Conservation (phyloP, 345 rosid species). For the Syzygium grande region DNA sequence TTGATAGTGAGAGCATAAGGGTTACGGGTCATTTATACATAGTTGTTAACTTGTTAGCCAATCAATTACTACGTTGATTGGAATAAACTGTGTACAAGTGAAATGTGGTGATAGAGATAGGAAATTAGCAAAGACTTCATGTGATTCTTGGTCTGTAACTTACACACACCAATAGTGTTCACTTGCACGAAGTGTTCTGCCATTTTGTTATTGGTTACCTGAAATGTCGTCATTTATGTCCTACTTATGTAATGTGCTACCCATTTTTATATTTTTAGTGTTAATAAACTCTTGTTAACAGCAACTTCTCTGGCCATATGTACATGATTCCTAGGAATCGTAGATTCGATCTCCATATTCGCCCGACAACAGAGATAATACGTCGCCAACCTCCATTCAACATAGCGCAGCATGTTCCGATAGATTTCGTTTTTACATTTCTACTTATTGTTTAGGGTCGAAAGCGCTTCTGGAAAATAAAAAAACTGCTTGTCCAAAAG, state of each 20-base stretch:
- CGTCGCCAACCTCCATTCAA: neutral
- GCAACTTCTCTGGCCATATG: neutral
- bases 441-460: fast-evolving
- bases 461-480: neutral
- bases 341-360: neutral
- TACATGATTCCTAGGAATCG: neutral
- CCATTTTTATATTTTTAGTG: neutral
- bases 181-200: neutral
- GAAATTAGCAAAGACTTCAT: neutral
- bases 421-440: neutral
- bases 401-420: neutral
- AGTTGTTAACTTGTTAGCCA: neutral
- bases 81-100: neutral
- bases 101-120: neutral
- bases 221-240: neutral
- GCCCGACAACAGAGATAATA: neutral
- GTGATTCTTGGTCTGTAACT: neutral
- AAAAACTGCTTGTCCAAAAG: neutral
- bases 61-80: constrained; percentile 1
- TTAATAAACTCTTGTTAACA: neutral
- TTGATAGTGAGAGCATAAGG: neutral
- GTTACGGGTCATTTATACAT: neutral
- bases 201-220: neutral
- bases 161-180: neutral
- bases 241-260: neutral